Conservation (phyloP, 208 protist species). For the Crithidia thermophila region DNA sequence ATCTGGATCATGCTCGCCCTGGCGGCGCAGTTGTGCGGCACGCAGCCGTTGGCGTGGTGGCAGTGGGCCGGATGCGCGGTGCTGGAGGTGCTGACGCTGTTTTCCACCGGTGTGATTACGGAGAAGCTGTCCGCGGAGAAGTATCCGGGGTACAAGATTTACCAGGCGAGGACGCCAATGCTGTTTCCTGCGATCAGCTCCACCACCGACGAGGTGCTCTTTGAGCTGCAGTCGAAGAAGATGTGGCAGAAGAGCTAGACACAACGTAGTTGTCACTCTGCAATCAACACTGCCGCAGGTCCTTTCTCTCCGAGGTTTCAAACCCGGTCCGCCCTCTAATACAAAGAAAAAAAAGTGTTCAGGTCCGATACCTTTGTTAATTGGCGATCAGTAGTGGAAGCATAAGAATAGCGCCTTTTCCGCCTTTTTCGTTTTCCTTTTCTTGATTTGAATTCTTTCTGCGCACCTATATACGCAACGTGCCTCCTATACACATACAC, state of each 20-base stretch:
- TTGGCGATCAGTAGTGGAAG: no score
- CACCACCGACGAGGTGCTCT: conserved; percentile 39
- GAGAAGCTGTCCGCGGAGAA: conserved; percentile 56
- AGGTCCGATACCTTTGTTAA: no score
- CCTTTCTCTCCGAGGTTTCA: no score
- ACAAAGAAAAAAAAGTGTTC: no score
- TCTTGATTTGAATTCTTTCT: no score
- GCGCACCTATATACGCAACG: no score
- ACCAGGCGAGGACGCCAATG: conserved; percentile 78
- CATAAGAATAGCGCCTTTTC: no score
- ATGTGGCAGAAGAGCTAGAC: background rate
- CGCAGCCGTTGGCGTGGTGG: conserved; percentile 37
- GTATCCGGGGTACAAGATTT: conserved; percentile 70
- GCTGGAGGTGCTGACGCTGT: conserved; percentile 44
- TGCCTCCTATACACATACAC: no score
- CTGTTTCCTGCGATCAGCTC: conserved; percentile 65
- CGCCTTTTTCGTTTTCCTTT: no score
- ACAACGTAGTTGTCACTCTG: background rate
- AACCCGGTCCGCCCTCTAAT: no score
- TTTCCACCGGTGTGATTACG: conserved; percentile 62
- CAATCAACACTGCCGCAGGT: background rate
- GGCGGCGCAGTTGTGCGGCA: conserved; percentile 32
- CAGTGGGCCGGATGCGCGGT: conserved; percentile 46
- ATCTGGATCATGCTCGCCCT: conserved; percentile 66
- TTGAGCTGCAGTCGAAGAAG: conserved; percentile 29